These are phyloP conservation scores for Auricularia auricula-judae DNA, from an alignment of 768 basidiomycete genomes.

Conservation along the genomic window DNA sequence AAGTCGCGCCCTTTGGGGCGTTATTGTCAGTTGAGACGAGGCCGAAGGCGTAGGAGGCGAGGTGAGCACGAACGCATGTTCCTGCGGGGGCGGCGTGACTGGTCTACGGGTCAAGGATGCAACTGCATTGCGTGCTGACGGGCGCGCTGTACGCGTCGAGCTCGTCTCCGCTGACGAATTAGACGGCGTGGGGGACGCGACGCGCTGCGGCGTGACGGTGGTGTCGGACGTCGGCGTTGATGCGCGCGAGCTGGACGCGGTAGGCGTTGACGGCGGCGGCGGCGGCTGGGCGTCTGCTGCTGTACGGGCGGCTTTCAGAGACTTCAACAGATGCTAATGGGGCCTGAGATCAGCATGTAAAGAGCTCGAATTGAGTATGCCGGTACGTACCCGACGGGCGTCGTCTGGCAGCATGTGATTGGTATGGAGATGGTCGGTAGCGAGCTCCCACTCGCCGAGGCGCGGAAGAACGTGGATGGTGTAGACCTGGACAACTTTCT, in stretches of 20 bases:
- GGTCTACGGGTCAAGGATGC: constrained; percentile 29
- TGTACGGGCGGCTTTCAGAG: constrained; percentile 13
- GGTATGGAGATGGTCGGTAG: constrained; percentile 61
- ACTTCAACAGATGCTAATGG: constrained; percentile 7
- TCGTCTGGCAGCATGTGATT: constrained; percentile 50
- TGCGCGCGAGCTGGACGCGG: constrained; percentile 33
- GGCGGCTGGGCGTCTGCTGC: constrained; percentile 17
- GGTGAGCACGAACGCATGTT: constrained; percentile 19
- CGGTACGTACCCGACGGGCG: constrained; percentile 40
- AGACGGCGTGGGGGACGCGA: constrained; percentile 27
- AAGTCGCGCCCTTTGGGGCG: not conserved
- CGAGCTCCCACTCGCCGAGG: constrained; percentile 72
- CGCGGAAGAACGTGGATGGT: constrained; percentile 62
- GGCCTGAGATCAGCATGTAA: constrained; percentile 4
- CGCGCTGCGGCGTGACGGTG: constrained; percentile 4
- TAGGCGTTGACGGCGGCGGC: constrained; percentile 30
- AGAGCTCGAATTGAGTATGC: constrained; percentile 9
- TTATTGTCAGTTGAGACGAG: not conserved
- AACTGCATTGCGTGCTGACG: not conserved
- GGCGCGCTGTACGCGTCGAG: constrained; percentile 52
- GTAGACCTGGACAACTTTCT: constrained; percentile 67
- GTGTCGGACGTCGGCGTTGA: constrained; percentile 6
- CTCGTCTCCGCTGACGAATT: constrained; percentile 56
- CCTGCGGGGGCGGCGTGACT: constrained; percentile 24
- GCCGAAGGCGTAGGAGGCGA: constrained; percentile 16